phyloP scores from a whole-genome alignment of 2,329 filamentous ascomycete genomes.

The Fusarium xyrophilum region DNA sequence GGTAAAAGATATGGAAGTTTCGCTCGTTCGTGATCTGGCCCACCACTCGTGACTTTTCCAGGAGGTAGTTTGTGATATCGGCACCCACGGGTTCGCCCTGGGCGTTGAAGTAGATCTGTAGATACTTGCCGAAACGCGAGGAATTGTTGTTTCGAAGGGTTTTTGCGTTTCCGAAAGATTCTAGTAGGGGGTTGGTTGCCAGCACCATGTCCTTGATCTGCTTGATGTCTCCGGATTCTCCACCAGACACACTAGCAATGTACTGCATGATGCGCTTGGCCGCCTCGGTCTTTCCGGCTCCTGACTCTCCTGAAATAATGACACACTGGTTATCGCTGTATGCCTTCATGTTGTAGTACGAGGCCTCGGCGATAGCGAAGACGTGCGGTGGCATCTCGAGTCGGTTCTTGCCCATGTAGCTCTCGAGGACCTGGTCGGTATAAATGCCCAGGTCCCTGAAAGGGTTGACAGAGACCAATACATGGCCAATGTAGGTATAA shows the following conservation, averaged over 20 bases:
- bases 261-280: conserved; percentile 99
- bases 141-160: conserved; percentile 99
- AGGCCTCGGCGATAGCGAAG: conserved; percentile 93
- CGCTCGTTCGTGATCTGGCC: conserved; percentile 95
- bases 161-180: conserved; percentile 98
- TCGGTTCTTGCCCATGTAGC: conserved; percentile 96
- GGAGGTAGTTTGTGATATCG: conserved; percentile 96
- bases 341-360: conserved; percentile 99
- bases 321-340: conserved; percentile 99
- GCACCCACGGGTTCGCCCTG: conserved; percentile 93
- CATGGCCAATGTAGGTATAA: conserved; percentile 99
- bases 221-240: conserved; percentile 84
- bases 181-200: conserved; percentile 94
- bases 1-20: conserved; percentile 99
- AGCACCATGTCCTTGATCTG: conserved; percentile 99
- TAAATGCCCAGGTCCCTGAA: conserved; percentile 98
- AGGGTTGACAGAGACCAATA: conserved; percentile 97
- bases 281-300: conserved; percentile 97
- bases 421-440: conserved; percentile 90
- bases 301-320: conserved; percentile 98
- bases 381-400: conserved; percentile 95
- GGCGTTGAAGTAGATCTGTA: conserved; percentile 94
- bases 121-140: conserved; percentile 96
- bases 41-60: conserved; percentile 94
- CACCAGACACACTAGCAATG: conserved; percentile 94